Conservation (phyloP, 345 rosid genomes). For the Acer yangbiense region DNA sequence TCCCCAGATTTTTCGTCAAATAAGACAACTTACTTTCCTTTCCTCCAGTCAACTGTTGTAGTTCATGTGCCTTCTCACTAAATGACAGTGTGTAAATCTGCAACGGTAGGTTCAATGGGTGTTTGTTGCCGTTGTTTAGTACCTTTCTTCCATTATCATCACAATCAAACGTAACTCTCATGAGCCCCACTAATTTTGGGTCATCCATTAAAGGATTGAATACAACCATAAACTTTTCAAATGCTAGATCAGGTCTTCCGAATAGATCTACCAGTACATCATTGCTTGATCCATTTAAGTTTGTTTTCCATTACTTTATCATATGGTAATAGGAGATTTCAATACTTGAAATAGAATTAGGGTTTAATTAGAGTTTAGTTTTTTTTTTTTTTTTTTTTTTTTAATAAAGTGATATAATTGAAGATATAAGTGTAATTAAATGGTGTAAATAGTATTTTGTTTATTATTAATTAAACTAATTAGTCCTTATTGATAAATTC, state of each 20-base stretch:
- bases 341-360: no score
- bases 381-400: no score
- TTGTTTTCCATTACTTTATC: no score
- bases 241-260: constrained; percentile 60
- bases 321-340: no score
- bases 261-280: constrained; percentile 65
- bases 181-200: constrained; percentile 58
- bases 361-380: no score
- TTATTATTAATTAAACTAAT: no score
- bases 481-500: no score
- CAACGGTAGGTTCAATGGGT: constrained; percentile 35
- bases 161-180: constrained; percentile 59
- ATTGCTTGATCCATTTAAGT: constrained; percentile 33
- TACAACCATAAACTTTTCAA: constrained; percentile 61
- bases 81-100: constrained; percentile 64
- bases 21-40: constrained; percentile 45
- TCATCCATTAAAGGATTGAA: constrained; percentile 60
- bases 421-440: no score
- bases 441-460: no score
- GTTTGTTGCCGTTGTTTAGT: constrained; percentile 22
- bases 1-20: constrained; percentile 58
- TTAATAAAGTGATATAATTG: no score
- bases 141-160: constrained; percentile 32
- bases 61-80: constrained; percentile 53
- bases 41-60: constrained; percentile 43